phyloP scores from a whole-genome alignment of 2,329 filamentous ascomycete genomes.

The Emericellopsis atlantica region DNA sequence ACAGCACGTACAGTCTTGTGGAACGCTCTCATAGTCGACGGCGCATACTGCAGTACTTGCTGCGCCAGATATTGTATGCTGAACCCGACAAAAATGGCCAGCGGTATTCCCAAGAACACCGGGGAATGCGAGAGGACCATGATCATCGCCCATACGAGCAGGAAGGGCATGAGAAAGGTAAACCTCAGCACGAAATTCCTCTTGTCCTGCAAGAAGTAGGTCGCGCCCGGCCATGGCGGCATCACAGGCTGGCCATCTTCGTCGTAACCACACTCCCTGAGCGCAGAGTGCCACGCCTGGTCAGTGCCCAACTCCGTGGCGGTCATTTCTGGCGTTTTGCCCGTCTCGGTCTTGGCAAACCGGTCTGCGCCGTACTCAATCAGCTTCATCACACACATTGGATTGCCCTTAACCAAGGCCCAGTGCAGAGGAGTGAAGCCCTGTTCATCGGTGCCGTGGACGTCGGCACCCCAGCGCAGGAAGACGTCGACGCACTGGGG shows the following conservation, averaged over 20 bases:
- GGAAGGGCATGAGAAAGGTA: slow-evolving; percentile 80
- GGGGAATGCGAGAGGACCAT: slow-evolving; percentile 62
- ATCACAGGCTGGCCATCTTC: slow-evolving; percentile 59
- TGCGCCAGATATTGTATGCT: slow-evolving; percentile 66
- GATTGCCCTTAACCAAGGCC: slow-evolving; percentile 87
- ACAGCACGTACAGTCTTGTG: slow-evolving; percentile 63
- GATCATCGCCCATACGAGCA: slow-evolving; percentile 59
- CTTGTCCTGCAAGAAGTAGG: slow-evolving; percentile 63
- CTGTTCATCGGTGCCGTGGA: slow-evolving; percentile 80
- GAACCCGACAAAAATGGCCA: slow-evolving; percentile 53
- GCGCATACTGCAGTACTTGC: slow-evolving; percentile 69
- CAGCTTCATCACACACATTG: slow-evolving; percentile 81
- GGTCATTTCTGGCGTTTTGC: slow-evolving; percentile 79
- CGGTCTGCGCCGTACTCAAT: slow-evolving; percentile 92
- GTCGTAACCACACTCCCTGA: slow-evolving; percentile 76
- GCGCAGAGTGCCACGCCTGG: slow-evolving; percentile 67
- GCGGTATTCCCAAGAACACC: slow-evolving; percentile 63
- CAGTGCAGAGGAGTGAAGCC: slow-evolving; percentile 93
- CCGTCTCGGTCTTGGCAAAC: slow-evolving; percentile 77
- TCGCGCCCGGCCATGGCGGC: slow-evolving; percentile 60
- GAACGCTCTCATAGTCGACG: slow-evolving; percentile 76
- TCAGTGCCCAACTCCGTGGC: slow-evolving; percentile 84
- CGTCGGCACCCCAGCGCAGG: slow-evolving; percentile 87
- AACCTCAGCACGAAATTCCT: slow-evolving; percentile 70
- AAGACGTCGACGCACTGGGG: slow-evolving; percentile 86